Evolutionary conservation across 768 basidiomycete genomes (phyloP).

Genomic region (Crassisporium funariophilum): DNA sequence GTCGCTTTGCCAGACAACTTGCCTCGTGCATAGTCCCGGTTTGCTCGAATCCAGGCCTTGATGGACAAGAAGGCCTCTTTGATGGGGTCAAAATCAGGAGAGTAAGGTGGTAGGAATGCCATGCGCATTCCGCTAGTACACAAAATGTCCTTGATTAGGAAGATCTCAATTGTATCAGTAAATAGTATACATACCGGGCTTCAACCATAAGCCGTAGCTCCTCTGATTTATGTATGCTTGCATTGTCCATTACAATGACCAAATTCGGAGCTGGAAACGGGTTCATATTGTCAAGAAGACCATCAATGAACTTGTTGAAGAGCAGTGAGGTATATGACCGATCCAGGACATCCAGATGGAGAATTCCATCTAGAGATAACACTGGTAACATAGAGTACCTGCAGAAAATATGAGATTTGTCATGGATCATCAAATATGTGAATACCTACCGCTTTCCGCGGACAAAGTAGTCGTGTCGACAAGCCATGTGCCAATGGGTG

Average conservation of each 20-base stretch:
- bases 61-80: conserved; percentile 31
- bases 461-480: conserved; percentile 26
- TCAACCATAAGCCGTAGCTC: conserved; percentile 20
- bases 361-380: conserved; percentile 27
- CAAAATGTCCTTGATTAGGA: too few species aligned
- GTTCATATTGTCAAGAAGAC: conserved; percentile 31
- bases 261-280: conserved; percentile 27
- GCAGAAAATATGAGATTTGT: conserved; percentile 6
- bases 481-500: conserved; percentile 21
- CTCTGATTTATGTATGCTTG: conserved; percentile 30
- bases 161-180: too few species aligned
- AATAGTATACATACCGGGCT: too few species aligned
- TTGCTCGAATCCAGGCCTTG: conserved; percentile 22
- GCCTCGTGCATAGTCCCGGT: conserved; percentile 22
- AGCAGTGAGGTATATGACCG: conserved; percentile 24
- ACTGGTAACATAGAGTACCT: conserved; percentile 35
- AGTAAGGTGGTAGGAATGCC: conserved; percentile 33
- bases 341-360: conserved; percentile 24
- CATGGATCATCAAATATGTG: conserved; percentile 14
- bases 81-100: conserved; percentile 35
- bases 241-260: conserved; percentile 38
- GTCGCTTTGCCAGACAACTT: conserved; percentile 9
- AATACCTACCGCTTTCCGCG: conserved; percentile 22
- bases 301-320: conserved; percentile 22
- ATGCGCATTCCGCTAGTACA: conserved; percentile 32